phyloP scores from a whole-genome alignment of 148 eudicot genomes.

The Simmondsia chinensis region DNA sequence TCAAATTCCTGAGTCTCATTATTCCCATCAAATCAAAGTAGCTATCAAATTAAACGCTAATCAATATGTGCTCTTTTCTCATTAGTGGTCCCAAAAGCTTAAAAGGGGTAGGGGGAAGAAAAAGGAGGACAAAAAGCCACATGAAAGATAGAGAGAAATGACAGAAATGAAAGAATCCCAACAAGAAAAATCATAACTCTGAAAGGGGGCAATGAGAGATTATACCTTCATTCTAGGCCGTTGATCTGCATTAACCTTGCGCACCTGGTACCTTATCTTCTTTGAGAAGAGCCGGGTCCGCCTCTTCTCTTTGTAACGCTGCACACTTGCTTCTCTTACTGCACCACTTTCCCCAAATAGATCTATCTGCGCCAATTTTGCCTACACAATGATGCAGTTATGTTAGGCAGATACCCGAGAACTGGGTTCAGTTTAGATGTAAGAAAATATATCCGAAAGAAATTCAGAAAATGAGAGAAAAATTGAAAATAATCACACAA shows the following conservation, averaged over 20 bases:
- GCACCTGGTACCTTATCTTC: conserved; percentile 81
- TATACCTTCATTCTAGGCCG: conserved; percentile 85
- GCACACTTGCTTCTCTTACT: conserved; percentile 74
- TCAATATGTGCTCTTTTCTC: no score
- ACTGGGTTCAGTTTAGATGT: no score
- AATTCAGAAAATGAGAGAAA: conserved; percentile 1
- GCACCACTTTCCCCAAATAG: conserved; percentile 69
- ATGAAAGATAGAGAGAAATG: no score
- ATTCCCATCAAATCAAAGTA: no score
- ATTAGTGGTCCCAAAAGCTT: no score
- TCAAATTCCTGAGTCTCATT: no score
- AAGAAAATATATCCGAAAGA: background rate
- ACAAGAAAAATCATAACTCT: background rate
- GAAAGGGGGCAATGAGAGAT: conserved; percentile 8
- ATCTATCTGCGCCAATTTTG: conserved; percentile 70
- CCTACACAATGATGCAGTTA: conserved; percentile 26
- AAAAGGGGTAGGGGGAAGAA: no score
- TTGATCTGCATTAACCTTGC: conserved; percentile 84
- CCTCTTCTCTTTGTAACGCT: conserved; percentile 79
- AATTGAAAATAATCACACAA: no score
- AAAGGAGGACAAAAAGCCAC: no score
- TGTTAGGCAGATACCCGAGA: no score
- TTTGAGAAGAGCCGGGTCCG: conserved; percentile 82
- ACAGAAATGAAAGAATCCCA: no score
- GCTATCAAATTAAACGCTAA: no score